phyloP scores from a whole-genome alignment of 176 grass and related monocot genomes.

The Avena sativa region DNA sequence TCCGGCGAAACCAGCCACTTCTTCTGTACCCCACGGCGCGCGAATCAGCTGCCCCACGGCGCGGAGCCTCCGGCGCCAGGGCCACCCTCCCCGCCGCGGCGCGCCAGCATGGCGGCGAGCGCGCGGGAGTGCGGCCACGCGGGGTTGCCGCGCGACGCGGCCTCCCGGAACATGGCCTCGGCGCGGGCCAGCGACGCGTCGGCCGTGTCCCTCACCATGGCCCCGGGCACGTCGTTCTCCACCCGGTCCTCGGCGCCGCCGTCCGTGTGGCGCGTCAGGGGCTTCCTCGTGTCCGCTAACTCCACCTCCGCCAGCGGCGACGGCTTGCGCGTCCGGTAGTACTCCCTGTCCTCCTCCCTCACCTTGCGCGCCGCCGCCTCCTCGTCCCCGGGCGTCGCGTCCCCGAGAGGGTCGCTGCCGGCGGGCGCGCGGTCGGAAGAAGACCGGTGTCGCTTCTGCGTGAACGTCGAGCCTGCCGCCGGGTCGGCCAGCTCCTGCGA shows the following conservation, averaged over 20 bases:
- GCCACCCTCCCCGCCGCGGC: neutral
- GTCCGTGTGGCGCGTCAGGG: constrained; percentile 52
- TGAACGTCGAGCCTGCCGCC: constrained; percentile 35
- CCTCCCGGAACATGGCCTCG: constrained; percentile 67
- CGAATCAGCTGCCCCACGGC: constrained; percentile 6
- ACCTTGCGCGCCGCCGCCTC: constrained; percentile 32
- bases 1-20: neutral
- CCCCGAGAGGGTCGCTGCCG: constrained; percentile 19
- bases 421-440: neutral
- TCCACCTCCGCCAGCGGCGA: constrained; percentile 75
- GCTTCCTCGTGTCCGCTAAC: constrained; percentile 80
- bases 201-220: constrained; percentile 62
- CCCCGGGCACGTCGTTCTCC: constrained; percentile 29
- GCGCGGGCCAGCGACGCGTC: constrained; percentile 64
- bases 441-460: constrained; percentile 60
- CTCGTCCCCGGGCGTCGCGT: constrained; percentile 32
- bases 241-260: constrained; percentile 22
- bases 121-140: constrained; percentile 79
- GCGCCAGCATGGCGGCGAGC: constrained; percentile 59
- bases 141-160: constrained; percentile 48
- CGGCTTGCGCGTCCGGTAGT: constrained; percentile 82
- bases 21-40: too few species aligned
- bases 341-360: constrained; percentile 58
- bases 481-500: constrained; percentile 46
- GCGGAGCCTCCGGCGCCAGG: accelerated